Percentiles rank a stretch among this genome's conserved stretches.
Evolutionary conservation across 106 monocot genomes (phyloP).

Genomic region (Dioscorea dumetorum): DNA sequence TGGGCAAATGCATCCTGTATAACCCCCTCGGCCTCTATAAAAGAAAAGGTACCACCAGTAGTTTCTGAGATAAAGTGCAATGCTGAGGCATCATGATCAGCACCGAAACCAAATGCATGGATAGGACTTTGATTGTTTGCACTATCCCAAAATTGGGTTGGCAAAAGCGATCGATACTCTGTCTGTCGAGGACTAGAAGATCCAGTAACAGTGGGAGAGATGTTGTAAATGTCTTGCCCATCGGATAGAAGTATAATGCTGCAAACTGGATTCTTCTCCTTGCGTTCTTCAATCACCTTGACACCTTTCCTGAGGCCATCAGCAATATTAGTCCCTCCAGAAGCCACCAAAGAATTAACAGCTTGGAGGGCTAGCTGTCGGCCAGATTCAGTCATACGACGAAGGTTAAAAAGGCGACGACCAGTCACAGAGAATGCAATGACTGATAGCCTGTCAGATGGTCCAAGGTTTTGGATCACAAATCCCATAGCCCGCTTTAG

Average conservation of each 20-base stretch:
- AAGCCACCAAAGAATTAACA: constrained; percentile 52
- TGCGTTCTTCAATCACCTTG: constrained; percentile 69
- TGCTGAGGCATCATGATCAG: constrained; percentile 66
- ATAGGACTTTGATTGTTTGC: constrained; percentile 41
- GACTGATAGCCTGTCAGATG: constrained; percentile 74
- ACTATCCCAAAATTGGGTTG: not conserved
- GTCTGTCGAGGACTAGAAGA: not conserved
- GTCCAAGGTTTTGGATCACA: constrained; percentile 80
- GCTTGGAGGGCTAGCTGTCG: constrained; percentile 68
- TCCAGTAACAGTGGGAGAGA: too few relatives aligned
- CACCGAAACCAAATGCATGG: constrained; percentile 85
- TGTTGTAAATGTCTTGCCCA: constrained; percentile 77
- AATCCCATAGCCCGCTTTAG: constrained; percentile 87
- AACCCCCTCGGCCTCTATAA: constrained; percentile 68
- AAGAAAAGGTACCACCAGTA: constrained; percentile 88
- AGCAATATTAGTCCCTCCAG: constrained; percentile 83
- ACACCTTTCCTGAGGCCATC: constrained; percentile 72
- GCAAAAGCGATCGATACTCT: constrained; percentile 55
- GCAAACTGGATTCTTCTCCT: constrained; percentile 61
- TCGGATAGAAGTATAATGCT: constrained; percentile 92
- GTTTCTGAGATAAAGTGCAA: constrained; percentile 80
- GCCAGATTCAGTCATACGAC: constrained; percentile 73
- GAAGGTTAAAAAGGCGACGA: constrained; percentile 66
- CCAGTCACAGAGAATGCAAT: constrained; percentile 83
- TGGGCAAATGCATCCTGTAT: constrained; percentile 96